phyloP scores from a whole-genome alignment of 108 stramenopile genomes.

The Pseudonitzschia delicatissima region DNA sequence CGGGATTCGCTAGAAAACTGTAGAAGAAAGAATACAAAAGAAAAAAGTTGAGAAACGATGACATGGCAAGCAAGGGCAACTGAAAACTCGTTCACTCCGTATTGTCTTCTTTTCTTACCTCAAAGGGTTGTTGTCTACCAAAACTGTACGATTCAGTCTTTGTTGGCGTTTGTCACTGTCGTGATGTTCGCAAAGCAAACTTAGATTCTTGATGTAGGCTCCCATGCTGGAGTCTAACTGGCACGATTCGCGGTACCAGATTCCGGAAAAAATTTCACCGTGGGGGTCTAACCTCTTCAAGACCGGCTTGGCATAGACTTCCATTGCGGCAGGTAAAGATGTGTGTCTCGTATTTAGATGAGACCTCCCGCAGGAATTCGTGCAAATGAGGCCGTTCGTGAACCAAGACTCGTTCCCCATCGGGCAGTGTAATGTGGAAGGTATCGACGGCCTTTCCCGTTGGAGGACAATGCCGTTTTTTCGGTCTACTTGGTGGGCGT shows the following conservation, averaged over 20 bases:
- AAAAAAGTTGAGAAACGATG: neutral
- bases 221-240: conserved; percentile 61
- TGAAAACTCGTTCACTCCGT: no score
- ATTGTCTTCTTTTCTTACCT: conserved; percentile 31
- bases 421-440: conserved; percentile 73
- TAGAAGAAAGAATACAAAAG: neutral
- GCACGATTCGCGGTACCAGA: conserved; percentile 92
- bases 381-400: conserved; percentile 94
- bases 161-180: neutral
- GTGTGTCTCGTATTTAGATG: conserved; percentile 84
- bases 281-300: conserved; percentile 91
- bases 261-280: conserved; percentile 68
- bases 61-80: neutral
- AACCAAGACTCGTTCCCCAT: conserved; percentile 82
- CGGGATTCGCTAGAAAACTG: conserved; percentile 79
- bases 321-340: conserved; percentile 98
- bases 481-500: conserved; percentile 40
- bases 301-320: conserved; percentile 93
- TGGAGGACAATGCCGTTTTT: conserved; percentile 1
- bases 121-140: conserved; percentile 98
- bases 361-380: conserved; percentile 78
- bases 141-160: conserved; percentile 68
- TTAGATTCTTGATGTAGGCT: conserved; percentile 83
- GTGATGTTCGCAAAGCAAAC: conserved; percentile 4
- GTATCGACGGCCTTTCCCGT: conserved; percentile 39